These are phyloP conservation scores for Aquilaria agallochum DNA, from an alignment of 441 rosid species.

Conservation along the genomic window DNA sequence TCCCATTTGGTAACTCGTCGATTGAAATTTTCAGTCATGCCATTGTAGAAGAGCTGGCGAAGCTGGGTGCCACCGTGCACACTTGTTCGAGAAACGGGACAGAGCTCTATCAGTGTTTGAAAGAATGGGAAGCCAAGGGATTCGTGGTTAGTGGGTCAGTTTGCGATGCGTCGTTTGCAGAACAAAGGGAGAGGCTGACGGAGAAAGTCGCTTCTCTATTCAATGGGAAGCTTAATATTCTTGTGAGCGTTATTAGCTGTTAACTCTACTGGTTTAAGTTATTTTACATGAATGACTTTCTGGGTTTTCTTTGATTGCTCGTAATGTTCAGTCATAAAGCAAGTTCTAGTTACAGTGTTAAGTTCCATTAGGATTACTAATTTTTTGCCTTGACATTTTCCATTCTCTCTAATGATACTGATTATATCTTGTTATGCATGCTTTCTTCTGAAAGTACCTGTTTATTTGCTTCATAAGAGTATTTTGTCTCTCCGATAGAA, in stretches of 20 bases:
- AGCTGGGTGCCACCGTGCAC: slow-evolving; percentile 51
- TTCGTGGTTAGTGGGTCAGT: slow-evolving; percentile 54
- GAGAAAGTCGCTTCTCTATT: slow-evolving; percentile 36
- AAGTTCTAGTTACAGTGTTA: no score
- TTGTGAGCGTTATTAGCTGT: slow-evolving; percentile 30
- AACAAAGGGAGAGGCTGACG: slow-evolving; percentile 42
- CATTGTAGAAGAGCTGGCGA: slow-evolving; percentile 54
- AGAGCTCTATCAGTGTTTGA: slow-evolving; percentile 42
- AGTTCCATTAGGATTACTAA: no score
- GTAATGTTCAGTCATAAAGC: no score
- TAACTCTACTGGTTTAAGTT: no score
- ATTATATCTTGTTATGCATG: background rate
- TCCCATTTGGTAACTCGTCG: background rate
- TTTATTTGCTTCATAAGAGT: no score
- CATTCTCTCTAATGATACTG: background rate
- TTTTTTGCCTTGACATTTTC: no score
- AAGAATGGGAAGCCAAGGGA: slow-evolving; percentile 46
- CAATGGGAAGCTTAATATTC: slow-evolving; percentile 53
- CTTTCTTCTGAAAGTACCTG: background rate
- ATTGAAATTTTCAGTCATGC: slow-evolving; percentile 31
- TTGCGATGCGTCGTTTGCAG: slow-evolving; percentile 45
- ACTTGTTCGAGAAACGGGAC: slow-evolving; percentile 64
- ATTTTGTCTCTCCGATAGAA: no score
- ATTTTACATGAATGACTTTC: background rate
- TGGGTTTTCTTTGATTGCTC: background rate